Evolutionary conservation across 371 early-diverging fungal genomes (phyloP), one percentile per base, ranked within the genome.

Genomic region (Mortierella sp.): DNA sequence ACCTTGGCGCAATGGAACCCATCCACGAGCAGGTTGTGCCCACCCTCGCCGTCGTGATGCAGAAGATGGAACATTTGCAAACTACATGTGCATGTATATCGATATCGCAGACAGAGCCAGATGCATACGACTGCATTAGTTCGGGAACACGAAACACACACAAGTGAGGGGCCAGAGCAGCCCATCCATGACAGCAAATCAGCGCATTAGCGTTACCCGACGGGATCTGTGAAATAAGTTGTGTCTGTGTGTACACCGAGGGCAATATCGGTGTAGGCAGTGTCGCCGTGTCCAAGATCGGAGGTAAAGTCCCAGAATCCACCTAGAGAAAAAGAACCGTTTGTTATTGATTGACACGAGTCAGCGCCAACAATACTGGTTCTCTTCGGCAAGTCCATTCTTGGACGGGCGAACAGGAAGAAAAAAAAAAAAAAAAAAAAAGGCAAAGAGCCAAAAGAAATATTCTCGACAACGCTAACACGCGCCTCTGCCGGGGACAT

Each of bases 181-280:
- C 27, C 31, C 27, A 3, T 8, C 21, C 44, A 44, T n/a, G 44
- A n/a, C 39, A 39, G 39, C 17, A 11, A 39, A 21, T 1, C 44
- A 44, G 21, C 4, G 8, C 19, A 19, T 44, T 21, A 15, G 8
- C 6, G 21, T 19, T 78, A 88, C 89, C 95, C 95, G 12, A 87
- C 80, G 3, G 96, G 95, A 53, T 96, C 96, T 0, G 94, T 94
- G 60, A 95, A 96, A 67, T 96, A 96, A 1, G 95, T 95, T n/a
- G 90, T 93, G 73, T 96, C 96, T 0, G 95, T 96, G 61, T 96
- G 96, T 0, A 91, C 92, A 30, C 90, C 90, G 11, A 96, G 80
- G 0, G 89, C 87, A 5, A 94, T 48, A n/a, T 79, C 83, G 0
- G 95, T 93, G 71, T 95, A 96, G 14, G 96, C 96, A 0, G 94